These are phyloP conservation scores for Globisporangium splendens DNA, from an alignment of 352 stramenopile species.

Conservation along the genomic window DNA sequence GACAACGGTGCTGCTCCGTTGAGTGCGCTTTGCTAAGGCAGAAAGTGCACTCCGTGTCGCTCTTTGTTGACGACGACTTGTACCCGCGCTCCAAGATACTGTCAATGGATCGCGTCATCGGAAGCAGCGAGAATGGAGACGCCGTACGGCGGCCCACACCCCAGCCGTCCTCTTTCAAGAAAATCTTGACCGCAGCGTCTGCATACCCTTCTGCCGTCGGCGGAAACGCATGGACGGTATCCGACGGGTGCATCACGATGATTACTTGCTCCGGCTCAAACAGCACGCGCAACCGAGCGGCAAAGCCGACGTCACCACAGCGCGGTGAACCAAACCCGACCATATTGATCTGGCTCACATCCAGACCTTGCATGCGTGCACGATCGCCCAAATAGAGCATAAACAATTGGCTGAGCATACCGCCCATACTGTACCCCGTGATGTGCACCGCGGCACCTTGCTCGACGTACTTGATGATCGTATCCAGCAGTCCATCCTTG, in stretches of 20 bases:
- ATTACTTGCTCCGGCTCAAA: constrained; percentile 78
- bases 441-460: constrained; percentile 72
- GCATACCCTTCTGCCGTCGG: constrained; percentile 78
- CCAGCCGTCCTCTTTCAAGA: constrained; percentile 65
- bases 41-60: constrained; percentile 43
- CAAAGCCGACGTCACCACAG: constrained; percentile 77
- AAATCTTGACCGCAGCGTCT: constrained; percentile 82
- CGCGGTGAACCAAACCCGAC: constrained; percentile 82
- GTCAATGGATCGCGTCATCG: constrained; percentile 72
- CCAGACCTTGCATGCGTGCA: constrained; percentile 66
- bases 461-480: constrained; percentile 72
- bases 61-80: constrained; percentile 35
- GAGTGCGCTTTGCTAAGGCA: constrained; percentile 61
- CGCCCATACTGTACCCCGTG: constrained; percentile 85
- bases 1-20: constrained; percentile 72
- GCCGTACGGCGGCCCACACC: constrained; percentile 62
- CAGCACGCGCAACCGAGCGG: constrained; percentile 61
- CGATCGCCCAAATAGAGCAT: constrained; percentile 77
- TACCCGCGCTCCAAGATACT: constrained; percentile 66
- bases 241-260: constrained; percentile 83
- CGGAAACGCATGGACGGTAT: constrained; percentile 80
- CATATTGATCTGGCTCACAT: constrained; percentile 80
- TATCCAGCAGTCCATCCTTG: constrained; percentile 65
- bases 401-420: constrained; percentile 76
- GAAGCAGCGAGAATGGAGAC: constrained; percentile 72